Base-by-base conservation (phyloP, 306 rosid genomes). In the Rubus idaeus region DNA sequence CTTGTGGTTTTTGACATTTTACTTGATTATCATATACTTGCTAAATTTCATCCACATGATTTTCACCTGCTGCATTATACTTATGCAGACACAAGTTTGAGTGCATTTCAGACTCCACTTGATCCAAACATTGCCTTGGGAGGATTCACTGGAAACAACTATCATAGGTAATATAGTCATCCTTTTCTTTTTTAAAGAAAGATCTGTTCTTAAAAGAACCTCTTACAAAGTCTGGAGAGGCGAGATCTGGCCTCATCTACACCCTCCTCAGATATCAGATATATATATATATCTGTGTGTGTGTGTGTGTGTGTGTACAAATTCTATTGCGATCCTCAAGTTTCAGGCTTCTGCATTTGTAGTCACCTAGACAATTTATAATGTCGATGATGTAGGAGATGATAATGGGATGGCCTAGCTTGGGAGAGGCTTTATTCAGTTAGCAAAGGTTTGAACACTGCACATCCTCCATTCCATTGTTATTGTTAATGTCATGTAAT, bases 31-130 rank as follows among this genome's bases (percentile, higher is more conserved):
- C 75, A 73, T 26, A 67, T 80, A 44, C 20, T 68, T 76, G 57
- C 72, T 79, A 73, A 73, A 30, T 30, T 30, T 30, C 77, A 68
- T 80, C 69, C 35, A 75, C 64, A 66, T 47, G 57, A 26, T 70
- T 49, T 81, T 79, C 23, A 67, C 80, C 78, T 71, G 84, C 88
- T 91, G 98, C 98, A 94, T 83, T 94, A 81, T 78, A 80, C 91
- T 74, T 83, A 97, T 75, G 77, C 97, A 10, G 98, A 94, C 56
- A 91, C 98, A 75, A 91, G 98, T 88, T 84, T 94, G 87, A 91
- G 98, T 80, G 97, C 98, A 73, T 94, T 91, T 86, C 84, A 91
- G 89, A 97, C 90, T 64, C 98, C 98, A 47, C 98, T 94, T 71
- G 98, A 94, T 72, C 98, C 98, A 72, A 87, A 89, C 85, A 89